Percentiles rank a stretch among this genome's conserved stretches.
These are phyloP conservation scores for Verticillium nubilum DNA, from an alignment of 2,329 filamentous ascomycete species.

Conservation along the genomic window DNA sequence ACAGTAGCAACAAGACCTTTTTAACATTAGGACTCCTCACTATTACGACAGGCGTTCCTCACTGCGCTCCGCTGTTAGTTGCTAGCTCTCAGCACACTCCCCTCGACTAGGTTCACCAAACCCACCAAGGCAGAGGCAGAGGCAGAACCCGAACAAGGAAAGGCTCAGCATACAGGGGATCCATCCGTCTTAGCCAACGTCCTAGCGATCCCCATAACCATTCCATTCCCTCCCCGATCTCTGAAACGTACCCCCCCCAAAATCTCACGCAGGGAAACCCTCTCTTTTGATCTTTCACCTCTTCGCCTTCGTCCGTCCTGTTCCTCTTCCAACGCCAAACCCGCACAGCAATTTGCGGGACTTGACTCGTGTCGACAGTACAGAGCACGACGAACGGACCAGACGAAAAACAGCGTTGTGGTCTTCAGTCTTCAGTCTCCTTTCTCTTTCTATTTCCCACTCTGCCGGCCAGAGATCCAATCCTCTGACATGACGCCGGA, in stretches of 20 bases:
- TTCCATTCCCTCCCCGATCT: conserved; percentile 1
- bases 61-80: not conserved
- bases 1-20: not conserved
- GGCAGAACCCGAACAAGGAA: not conserved
- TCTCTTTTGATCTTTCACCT: not conserved
- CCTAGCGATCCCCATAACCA: not conserved
- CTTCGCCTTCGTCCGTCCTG: not conserved
- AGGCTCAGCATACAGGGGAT: not conserved
- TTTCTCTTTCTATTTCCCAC: not conserved
- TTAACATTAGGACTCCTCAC: not conserved
- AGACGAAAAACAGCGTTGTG: not conserved
- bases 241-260: conserved; percentile 1
- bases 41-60: not conserved
- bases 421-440: not conserved
- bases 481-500: conserved; percentile 1
- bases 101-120: not conserved
- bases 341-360: not conserved
- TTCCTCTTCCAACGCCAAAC: not conserved
- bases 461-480: conserved; percentile 1
- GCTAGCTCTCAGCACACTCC: not conserved
- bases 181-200: not conserved
- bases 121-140: not conserved
- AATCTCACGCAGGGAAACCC: not conserved
- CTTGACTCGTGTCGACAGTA: not conserved
- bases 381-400: not conserved